Conservation (phyloP, 345 rosid genomes). For the Salix exigua region DNA sequence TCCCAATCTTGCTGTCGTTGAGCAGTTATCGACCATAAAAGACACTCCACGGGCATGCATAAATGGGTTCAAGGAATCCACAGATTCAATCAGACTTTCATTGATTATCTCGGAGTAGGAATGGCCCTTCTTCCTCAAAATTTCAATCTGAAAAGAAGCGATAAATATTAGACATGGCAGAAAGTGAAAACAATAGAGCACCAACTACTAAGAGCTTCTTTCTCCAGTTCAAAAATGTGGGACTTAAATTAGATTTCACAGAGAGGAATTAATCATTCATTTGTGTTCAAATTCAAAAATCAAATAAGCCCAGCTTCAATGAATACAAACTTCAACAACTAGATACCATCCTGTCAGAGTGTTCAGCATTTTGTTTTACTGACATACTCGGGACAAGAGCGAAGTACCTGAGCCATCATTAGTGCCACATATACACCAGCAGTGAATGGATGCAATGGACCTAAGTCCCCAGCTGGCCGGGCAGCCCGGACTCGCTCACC, state of each 20-base stretch:
- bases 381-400: neutral
- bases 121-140: conserved; percentile 95
- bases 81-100: conserved; percentile 86
- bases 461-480: conserved; percentile 73
- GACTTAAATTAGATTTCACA: neutral
- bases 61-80: conserved; percentile 89
- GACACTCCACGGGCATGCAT: conserved; percentile 98
- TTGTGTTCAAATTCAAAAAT: neutral
- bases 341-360: neutral
- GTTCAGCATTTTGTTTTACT: neutral
- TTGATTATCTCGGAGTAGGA: conserved; percentile 91
- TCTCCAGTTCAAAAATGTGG: neutral
- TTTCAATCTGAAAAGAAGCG: conserved; percentile 54
- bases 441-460: conserved; percentile 75
- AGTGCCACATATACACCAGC: conserved; percentile 88
- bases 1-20: conserved; percentile 88
- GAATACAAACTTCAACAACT: neutral
- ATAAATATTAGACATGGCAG: neutral
- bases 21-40: conserved; percentile 94
- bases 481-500: conserved; percentile 70
- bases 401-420: conserved; percentile 91
- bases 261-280: neutral
- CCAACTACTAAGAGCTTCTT: neutral
- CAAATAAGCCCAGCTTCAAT: neutral
- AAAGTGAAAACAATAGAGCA: neutral